These are phyloP conservation scores for Solanum etuberosum DNA, from an alignment of 257 asterid genomes.

Conservation along the genomic window DNA sequence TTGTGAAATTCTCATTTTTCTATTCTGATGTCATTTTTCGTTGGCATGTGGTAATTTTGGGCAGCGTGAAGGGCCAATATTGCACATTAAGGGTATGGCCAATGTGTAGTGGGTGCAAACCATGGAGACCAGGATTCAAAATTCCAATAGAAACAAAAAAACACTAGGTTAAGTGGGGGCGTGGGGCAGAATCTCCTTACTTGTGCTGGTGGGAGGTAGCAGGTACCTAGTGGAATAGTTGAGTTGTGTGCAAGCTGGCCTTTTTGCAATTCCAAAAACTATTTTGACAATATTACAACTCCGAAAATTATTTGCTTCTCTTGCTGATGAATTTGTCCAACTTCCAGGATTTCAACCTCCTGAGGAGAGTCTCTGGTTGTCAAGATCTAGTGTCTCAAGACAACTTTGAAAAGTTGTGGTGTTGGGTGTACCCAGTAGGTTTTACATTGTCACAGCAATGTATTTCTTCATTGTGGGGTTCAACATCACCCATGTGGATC, in stretches of 20 bases:
- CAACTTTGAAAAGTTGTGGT: constrained; percentile 81
- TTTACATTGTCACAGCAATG: constrained; percentile 47
- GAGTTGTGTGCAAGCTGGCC: background rate
- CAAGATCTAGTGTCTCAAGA: constrained; percentile 56
- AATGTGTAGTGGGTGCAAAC: background rate
- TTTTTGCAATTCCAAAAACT: background rate
- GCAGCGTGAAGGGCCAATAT: background rate
- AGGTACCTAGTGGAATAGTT: background rate
- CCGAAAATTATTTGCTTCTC: background rate
- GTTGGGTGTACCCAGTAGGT: constrained; percentile 89
- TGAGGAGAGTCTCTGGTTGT: constrained; percentile 62
- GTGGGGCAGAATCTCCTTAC: background rate
- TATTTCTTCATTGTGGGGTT: constrained; percentile 49
- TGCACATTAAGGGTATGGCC: background rate
- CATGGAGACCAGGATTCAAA: background rate
- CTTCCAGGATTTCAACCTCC: constrained; percentile 64
- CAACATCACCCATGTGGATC: constrained; percentile 59
- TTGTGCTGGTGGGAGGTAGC: background rate
- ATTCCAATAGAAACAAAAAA: background rate
- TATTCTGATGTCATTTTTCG: background rate
- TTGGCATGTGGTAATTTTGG: background rate
- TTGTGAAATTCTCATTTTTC: background rate
- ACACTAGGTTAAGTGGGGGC: background rate
- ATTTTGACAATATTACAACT: background rate
- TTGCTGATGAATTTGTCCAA: background rate